Conservation (phyloP, 129 eudicot species). For the Artemisia tridentata region DNA sequence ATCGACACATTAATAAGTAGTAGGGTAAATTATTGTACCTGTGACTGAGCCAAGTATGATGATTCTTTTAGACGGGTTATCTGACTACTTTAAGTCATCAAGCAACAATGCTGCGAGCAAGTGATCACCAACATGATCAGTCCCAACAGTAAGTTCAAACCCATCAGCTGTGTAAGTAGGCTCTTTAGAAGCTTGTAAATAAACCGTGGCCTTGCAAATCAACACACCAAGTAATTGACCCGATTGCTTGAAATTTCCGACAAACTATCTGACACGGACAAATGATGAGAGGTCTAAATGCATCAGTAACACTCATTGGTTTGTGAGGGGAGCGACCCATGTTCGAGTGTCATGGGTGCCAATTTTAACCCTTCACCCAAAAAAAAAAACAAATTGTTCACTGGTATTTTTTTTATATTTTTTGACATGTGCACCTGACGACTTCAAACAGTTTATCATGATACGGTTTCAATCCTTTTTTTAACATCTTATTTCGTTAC, state of each 20-base stretch:
- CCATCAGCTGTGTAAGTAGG: constrained; percentile 86
- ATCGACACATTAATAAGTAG: neutral
- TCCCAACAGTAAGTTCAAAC: constrained; percentile 79
- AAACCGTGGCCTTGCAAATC: constrained; percentile 89
- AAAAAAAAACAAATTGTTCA: too few relatives aligned
- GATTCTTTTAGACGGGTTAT: constrained; percentile 75
- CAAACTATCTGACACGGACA: constrained; percentile 85
- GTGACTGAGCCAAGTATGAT: constrained; percentile 88
- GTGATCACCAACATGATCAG: constrained; percentile 78
- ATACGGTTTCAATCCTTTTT: too few relatives aligned
- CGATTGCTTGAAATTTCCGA: constrained; percentile 61
- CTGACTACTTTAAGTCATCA: constrained; percentile 72
- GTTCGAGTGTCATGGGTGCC: too few relatives aligned
- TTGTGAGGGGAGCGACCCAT: too few relatives aligned
- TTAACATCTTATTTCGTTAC: too few relatives aligned
- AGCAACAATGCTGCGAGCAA: constrained; percentile 66
- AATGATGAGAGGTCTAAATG: constrained; percentile 84
- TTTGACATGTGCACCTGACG: too few relatives aligned
- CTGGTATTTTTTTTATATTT: too few relatives aligned
- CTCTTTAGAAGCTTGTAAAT: constrained; percentile 79
- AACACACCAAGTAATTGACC: constrained; percentile 67
- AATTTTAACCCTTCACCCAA: too few relatives aligned
- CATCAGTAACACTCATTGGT: constrained; percentile 35
- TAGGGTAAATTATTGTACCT: constrained; percentile 4
- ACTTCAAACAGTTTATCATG: too few relatives aligned